Evolutionary conservation across 163 green algal species (phyloP), one percentile per base, ranked within the genome.

Genomic region (Scenedesmus sp.): DNA sequence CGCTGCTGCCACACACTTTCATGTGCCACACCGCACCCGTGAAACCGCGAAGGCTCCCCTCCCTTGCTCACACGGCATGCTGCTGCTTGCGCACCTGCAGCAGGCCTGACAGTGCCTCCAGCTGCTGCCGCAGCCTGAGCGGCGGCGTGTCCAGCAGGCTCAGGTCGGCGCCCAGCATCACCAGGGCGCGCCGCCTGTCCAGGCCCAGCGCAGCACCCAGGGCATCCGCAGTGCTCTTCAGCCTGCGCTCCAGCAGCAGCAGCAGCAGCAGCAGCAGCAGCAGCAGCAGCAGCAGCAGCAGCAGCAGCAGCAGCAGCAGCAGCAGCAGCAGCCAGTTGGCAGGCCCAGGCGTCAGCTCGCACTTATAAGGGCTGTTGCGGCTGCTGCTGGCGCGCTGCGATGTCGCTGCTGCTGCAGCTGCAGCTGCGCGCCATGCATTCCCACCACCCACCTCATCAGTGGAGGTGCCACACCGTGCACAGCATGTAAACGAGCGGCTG

Each of bases 141-240:
- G 87, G 53, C 0, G 87, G 87, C 30, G 37, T 87, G 87, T 91
- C 87, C 22, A 91, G 49, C 26, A 91, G 87, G 87, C 76, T 82
- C 12, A 81, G 0, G 49, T 91, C 87, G 13, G 56, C 51, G 15
- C 49, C 87, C 18, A 91, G 72, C 78, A 87, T 87, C 3, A 44
- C 35, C 56, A 91, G 53, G 0, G 87, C 51, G 20, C 68, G 73
- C 0, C 42, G 78, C 33, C 44, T 56, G 26, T n/a, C 24, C 0
- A 91, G 18, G 4, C 49, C 53, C 2, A 91, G 49, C 0, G 87
- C 87, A 20, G 59, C 37, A 18, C 5, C 42, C 40, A 87, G 78
- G 15, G 87, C 61, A 16, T 91, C 87, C 0, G 56, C 40, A 18
- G 87, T 43, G 5, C 53, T 81, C 26, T 59, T 65, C 53, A 91